Base-by-base conservation (phyloP, 1,284 basidiomycete genomes). In the Wolfiporia cocos region DNA sequence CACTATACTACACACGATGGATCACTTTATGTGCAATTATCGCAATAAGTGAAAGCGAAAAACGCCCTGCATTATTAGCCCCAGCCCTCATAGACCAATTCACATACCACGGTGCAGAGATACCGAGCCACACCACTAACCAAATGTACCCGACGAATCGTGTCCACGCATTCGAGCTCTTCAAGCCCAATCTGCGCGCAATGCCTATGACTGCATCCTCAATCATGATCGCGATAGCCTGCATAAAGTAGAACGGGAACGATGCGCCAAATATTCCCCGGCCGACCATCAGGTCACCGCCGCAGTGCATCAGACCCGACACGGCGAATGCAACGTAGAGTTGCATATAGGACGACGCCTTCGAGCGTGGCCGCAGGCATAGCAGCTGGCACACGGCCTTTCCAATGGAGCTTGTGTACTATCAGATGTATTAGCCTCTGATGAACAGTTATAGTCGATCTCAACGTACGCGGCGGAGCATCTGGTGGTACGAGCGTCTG, bases 401-500 rank as follows among this genome's bases (percentile, higher is more conserved):
- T 1, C 57, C 51, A n/a, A 51, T 48, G 7, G 53, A 47, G 3
- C 53, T 39, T 4, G 55, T 39, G 36, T 41, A 48, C 57, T 59
- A 29, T 7, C 5, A n/a, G 7, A 24, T 2, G 29, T 23, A 31
- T 15, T 7, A 21, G n/a, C 11, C 10, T 19, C 3, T 7, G 6
- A 4, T 15, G 3, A 34, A 14, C 3, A 26, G 46, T 5, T 19
- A 5, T 14, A 5, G 11, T 3, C 4, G 11, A 19, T 14, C 9
- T 34, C 12, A 19, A 39, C 57, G 37, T 36, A 60, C 57, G 14
- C 51, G 46, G 21, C 58, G 50, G 22, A 57, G 30, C 7, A 50
- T 37, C 36, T 65, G 62, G 42, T 64, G 63, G 63, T 60, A 63
- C 12, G 54, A 52, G 33, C 55, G 57, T 37, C 64, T 63, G 41